These are phyloP conservation scores for Scenedesmus sp. DNA, from an alignment of 163 green algal species.

Conservation along the genomic window DNA sequence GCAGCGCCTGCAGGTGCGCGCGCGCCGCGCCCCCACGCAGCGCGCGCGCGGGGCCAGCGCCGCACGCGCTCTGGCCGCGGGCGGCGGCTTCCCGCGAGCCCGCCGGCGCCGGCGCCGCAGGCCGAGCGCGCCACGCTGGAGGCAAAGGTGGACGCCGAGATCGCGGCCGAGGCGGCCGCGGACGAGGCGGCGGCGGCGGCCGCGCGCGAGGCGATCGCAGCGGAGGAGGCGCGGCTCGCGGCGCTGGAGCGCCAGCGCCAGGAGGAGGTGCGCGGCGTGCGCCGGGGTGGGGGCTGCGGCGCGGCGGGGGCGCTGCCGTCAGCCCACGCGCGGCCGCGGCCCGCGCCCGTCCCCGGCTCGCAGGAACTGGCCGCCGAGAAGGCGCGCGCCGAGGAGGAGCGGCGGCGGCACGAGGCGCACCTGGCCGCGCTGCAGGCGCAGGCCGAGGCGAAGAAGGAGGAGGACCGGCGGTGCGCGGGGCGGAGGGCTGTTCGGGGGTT, in stretches of 20 bases:
- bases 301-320: no score
- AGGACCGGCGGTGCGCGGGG: slow-evolving; percentile 27
- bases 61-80: no score
- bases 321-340: no score
- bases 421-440: slow-evolving; percentile 33
- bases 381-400: slow-evolving; percentile 26
- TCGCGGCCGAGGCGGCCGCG: slow-evolving; percentile 38
- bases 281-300: no score
- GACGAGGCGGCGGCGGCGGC: slow-evolving; percentile 18
- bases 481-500: no score
- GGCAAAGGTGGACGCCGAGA: slow-evolving; percentile 36
- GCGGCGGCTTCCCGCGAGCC: no score
- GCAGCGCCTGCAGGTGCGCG: slow-evolving; percentile 31
- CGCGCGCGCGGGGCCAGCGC: no score
- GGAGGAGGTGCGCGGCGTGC: slow-evolving; percentile 17
- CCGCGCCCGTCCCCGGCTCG: no score
- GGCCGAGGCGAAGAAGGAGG: slow-evolving; percentile 27
- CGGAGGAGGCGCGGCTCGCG: slow-evolving; percentile 19
- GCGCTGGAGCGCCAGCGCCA: slow-evolving; percentile 27
- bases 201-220: slow-evolving; percentile 20
- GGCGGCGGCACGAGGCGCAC: slow-evolving; percentile 24
- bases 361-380: slow-evolving; percentile 25
- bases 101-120: slow-evolving; percentile 23
- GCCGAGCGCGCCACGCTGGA: slow-evolving; percentile 35
- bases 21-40: no score